These are phyloP conservation scores for Globisporangium cystogenes DNA, from an alignment of 352 stramenopile genomes.

Conservation along the genomic window DNA sequence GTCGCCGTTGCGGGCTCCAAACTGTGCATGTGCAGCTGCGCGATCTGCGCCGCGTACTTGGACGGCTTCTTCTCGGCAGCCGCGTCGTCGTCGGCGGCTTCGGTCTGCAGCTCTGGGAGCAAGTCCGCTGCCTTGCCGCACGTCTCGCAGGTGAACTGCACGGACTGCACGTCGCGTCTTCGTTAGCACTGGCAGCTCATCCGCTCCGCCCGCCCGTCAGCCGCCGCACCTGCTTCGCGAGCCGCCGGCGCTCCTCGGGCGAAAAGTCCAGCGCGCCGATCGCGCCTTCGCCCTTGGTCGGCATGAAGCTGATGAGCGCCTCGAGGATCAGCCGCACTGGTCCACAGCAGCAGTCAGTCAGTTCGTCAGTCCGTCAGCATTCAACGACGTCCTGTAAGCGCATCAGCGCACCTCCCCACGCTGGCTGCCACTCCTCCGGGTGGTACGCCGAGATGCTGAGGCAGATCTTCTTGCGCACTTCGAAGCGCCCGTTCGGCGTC, in stretches of 20 bases:
- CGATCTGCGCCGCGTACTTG: slow-evolving; percentile 79
- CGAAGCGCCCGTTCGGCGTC: slow-evolving; percentile 96
- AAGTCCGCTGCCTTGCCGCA: slow-evolving; percentile 65
- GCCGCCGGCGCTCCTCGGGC: slow-evolving; percentile 45
- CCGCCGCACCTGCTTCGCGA: slow-evolving; percentile 65
- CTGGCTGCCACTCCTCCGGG: slow-evolving; percentile 96
- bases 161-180: no score
- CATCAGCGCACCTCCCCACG: slow-evolving; percentile 87
- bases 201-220: no score
- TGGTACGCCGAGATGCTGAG: slow-evolving; percentile 97
- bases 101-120: slow-evolving; percentile 43
- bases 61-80: slow-evolving; percentile 20
- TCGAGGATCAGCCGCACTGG: slow-evolving; percentile 96
- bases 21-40: slow-evolving; percentile 76
- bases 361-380: no score
- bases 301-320: slow-evolving; percentile 98
- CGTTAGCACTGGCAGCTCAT: no score
- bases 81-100: slow-evolving; percentile 11
- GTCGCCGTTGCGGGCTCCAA: slow-evolving; percentile 25
- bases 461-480: slow-evolving; percentile 98
- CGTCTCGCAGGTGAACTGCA: slow-evolving; percentile 72
- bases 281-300: slow-evolving; percentile 79
- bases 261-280: slow-evolving; percentile 81
- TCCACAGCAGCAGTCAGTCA: slow-evolving; percentile 1
- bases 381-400: no score